Evolutionary conservation across 306 rosid species (phyloP).

Genomic region (Cicer chorassanicum): DNA sequence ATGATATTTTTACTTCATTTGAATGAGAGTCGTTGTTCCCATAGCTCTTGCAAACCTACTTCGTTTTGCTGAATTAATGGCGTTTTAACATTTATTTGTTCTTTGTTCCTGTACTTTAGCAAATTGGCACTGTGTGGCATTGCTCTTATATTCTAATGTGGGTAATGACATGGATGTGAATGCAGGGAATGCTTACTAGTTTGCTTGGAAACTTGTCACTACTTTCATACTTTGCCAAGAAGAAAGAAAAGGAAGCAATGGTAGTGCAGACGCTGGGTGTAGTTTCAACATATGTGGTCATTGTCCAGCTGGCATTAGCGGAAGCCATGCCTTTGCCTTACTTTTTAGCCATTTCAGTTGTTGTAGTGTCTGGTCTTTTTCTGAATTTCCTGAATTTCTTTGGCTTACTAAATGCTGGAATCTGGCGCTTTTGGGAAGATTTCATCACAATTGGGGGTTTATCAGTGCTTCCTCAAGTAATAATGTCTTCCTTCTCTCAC

Average conservation of each 20-base stretch:
- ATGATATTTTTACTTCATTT: neutral
- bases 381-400: conserved; percentile 79
- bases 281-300: conserved; percentile 63
- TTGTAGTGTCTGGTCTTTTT: conserved; percentile 72
- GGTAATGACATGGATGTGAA: conserved; percentile 37
- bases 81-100: neutral
- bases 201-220: conserved; percentile 87
- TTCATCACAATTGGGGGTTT: conserved; percentile 88
- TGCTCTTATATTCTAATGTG: conserved; percentile 29
- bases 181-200: conserved; percentile 88
- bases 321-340: conserved; percentile 82
- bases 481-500: conserved; percentile 35
- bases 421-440: conserved; percentile 86
- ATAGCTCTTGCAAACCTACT: conserved; percentile 1
- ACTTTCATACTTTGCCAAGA: conserved; percentile 86
- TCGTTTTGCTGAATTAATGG: conserved; percentile 11
- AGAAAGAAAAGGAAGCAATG: conserved; percentile 86
- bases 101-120: conserved; percentile 6
- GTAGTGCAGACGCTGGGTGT: conserved; percentile 84
- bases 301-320: conserved; percentile 78
- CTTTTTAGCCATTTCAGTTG: conserved; percentile 65
- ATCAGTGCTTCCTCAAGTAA: conserved; percentile 85
- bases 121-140: conserved; percentile 7
- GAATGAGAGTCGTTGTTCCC: neutral
- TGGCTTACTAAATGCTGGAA: conserved; percentile 60